Percentiles rank a stretch among this genome's conserved stretches.
Conservation (phyloP, 208 protist species). For the Acanthamoeba healyi region DNA sequence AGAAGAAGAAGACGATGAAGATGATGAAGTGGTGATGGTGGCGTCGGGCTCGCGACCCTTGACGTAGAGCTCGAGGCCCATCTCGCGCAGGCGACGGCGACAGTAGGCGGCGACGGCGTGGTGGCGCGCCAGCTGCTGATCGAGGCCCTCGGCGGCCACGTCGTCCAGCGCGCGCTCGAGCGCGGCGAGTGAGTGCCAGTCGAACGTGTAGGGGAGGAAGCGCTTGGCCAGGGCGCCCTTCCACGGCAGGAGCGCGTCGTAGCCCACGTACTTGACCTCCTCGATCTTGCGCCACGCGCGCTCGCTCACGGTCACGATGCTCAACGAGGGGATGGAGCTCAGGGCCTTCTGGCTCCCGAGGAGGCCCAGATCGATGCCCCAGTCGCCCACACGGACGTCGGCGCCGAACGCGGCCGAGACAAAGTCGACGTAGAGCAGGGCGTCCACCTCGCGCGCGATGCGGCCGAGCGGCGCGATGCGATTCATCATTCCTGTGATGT, state of each 20-base stretch:
- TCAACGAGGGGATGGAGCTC: slow-evolving; percentile 27
- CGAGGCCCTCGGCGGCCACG: background rate
- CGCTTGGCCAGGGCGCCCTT: background rate
- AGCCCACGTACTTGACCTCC: slow-evolving; percentile 45
- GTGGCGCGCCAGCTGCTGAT: background rate
- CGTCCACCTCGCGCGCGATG: slow-evolving; percentile 53
- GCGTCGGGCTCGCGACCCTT: background rate
- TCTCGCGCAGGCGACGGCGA: background rate
- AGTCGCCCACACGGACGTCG: slow-evolving; percentile 57
- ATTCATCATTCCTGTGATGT: slow-evolving; percentile 19
- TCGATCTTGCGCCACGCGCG: slow-evolving; percentile 69
- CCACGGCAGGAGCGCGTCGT: slow-evolving; percentile 57
- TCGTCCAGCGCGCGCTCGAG: slow-evolving; percentile 28
- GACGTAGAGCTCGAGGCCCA: slow-evolving; percentile 33
- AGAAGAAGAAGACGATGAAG: too few relatives aligned
- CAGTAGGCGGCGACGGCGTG: slow-evolving; percentile 4
- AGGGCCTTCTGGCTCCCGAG: slow-evolving; percentile 59
- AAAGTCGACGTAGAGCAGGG: slow-evolving; percentile 71
- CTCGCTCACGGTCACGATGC: slow-evolving; percentile 64
- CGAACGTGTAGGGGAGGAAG: slow-evolving; percentile 59
- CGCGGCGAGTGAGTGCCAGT: slow-evolving; percentile 47
- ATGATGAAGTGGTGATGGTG: too few relatives aligned
- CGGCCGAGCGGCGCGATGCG: slow-evolving; percentile 22
- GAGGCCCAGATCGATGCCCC: slow-evolving; percentile 68
- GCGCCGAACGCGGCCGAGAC: slow-evolving; percentile 52